Base-by-base conservation (phyloP, 257 asterid species). In the Rubia yunnanensis region DNA sequence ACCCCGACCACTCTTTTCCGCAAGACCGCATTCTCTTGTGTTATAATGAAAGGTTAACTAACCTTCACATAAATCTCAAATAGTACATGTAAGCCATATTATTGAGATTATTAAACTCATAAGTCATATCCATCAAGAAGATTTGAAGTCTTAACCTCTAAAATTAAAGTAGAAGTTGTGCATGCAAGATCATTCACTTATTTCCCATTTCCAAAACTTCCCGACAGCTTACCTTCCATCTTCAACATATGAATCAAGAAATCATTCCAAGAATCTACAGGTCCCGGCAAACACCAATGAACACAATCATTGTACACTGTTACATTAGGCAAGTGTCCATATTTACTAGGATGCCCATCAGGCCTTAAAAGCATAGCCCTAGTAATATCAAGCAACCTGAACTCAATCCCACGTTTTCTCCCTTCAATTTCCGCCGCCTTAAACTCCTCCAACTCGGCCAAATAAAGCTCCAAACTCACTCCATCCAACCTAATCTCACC, bases 201-300 rank as follows among this genome's bases (percentile, higher is more conserved):
- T 34, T 49, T 18, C 59, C 44, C 6, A 32, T 15, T 31, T 64
- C n/a, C 64, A 71, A 68, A 59, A 18, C 39, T 30, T 73, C 74
- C 23, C 52, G 70, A 10, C 13, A 36, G 2, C 64, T 49, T 72
- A 9, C 68, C 78, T 31, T 80, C 79, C 75, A 64, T 70, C 79
- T 80, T 80, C 73, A 80, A 60, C 84, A 80, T 60, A 39, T 80
- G 73, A 17, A 77, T 74, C 59, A 80, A 68, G 65, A 80, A 80
- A 71, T 80, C 85, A n/a, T 77, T 64, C 85, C 85, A 80, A 1
- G 82, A 60, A 70, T 80, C 82, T 50, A 79, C 70, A 26, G 84
- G 84, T 23, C 81, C 81, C 1, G 84, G 81, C 71, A 80, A 76
- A 66, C 84, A 80, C 84, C 84, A 80, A 23, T 76, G 76, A 3